These are phyloP conservation scores for Earliella scabrosa DNA, from an alignment of 1,284 basidiomycete species.

Conservation along the genomic window DNA sequence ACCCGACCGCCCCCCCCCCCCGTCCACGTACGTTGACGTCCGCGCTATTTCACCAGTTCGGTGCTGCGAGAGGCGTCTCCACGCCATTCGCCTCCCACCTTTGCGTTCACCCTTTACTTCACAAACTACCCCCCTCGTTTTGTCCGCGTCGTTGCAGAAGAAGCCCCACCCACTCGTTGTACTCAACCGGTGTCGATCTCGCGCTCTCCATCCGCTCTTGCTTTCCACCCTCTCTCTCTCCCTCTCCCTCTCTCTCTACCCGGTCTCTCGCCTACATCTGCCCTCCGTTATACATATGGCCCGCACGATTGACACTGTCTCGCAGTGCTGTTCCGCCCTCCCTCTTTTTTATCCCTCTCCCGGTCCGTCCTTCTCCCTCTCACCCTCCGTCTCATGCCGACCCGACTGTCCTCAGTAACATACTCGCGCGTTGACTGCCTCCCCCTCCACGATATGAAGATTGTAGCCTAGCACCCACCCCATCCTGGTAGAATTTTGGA, in stretches of 20 bases:
- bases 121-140: background rate
- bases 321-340: background rate
- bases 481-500: constrained; percentile 33
- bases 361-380: constrained; percentile 9
- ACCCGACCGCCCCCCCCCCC: background rate
- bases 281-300: background rate
- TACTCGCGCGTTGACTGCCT: background rate
- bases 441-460: constrained; percentile 5
- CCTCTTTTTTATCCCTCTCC: background rate
- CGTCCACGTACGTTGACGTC: background rate
- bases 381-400: background rate
- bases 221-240: constrained; percentile 2
- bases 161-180: constrained; percentile 11
- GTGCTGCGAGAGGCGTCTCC: background rate
- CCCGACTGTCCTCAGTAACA: background rate
- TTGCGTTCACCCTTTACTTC: background rate
- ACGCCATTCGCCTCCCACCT: background rate
- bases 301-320: background rate
- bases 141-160: constrained; percentile 10
- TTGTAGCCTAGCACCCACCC: constrained; percentile 34
- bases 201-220: constrained; percentile 2
- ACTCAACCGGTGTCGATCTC: constrained; percentile 12
- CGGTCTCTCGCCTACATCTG: background rate
- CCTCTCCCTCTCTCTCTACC: background rate
- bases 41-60: background rate